Evolutionary conservation across 1,284 basidiomycete genomes (phyloP).

Genomic region (Polyporus tsugae): DNA sequence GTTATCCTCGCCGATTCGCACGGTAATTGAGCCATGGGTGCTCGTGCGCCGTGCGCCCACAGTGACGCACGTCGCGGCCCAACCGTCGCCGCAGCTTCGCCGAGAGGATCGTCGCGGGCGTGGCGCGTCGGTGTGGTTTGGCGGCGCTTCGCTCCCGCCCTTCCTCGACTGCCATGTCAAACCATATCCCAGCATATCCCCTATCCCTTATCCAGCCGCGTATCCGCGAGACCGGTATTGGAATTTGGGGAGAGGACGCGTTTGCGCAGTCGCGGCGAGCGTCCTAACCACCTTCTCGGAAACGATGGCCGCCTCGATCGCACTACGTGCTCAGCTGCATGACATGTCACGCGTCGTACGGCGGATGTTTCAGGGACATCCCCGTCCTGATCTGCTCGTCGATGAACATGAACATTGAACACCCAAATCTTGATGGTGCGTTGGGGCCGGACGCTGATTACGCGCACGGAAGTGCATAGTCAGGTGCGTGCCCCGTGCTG

Average conservation of each 20-base stretch:
- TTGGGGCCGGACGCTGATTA: slow-evolving; percentile 1
- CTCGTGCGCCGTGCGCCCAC: neutral
- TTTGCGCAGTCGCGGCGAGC: neutral
- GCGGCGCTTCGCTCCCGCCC: neutral
- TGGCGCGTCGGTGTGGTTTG: neutral
- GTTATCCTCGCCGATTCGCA: neutral
- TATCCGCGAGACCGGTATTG: neutral
- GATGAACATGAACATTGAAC: neutral
- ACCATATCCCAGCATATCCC: neutral
- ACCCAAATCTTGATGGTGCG: neutral
- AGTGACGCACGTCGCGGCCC: neutral
- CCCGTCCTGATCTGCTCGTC: neutral
- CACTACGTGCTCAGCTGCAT: neutral
- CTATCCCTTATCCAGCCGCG: neutral
- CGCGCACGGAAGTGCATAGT: neutral
- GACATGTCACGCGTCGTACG: neutral
- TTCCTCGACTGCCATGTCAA: neutral
- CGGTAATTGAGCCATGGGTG: neutral
- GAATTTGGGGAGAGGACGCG: neutral
- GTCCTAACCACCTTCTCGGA: neutral
- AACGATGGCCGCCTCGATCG: neutral
- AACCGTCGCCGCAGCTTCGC: neutral
- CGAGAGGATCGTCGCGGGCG: slow-evolving; percentile 2
- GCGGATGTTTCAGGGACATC: slow-evolving; percentile 2
- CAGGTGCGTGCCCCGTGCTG: neutral